These are phyloP conservation scores for Nicotiana noctiflora DNA, from an alignment of 257 asterid genomes.

Conservation along the genomic window DNA sequence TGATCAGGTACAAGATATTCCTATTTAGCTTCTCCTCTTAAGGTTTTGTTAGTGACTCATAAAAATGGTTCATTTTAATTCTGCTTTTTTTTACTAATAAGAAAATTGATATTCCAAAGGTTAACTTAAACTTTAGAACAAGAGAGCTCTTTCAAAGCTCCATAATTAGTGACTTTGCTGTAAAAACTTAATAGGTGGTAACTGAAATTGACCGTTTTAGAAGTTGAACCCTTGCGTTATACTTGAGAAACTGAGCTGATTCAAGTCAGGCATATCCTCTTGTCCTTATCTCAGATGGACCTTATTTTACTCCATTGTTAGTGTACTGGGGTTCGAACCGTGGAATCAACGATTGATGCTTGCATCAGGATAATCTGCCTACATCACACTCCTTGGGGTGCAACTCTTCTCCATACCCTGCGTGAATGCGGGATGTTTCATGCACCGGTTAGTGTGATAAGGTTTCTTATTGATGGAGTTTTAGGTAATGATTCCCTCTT, in stretches of 20 bases:
- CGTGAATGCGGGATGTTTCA: too few relatives aligned
- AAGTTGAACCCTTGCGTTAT: too few relatives aligned
- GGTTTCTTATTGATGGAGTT: background rate
- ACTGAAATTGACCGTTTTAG: background rate
- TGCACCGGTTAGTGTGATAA: background rate
- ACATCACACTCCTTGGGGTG: too few relatives aligned
- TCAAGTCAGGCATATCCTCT: background rate
- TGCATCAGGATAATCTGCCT: too few relatives aligned
- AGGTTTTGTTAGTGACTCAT: background rate
- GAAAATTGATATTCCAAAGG: background rate
- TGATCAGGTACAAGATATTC: constrained; percentile 59
- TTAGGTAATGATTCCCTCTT: background rate
- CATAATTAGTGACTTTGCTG: background rate
- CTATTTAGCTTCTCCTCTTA: background rate
- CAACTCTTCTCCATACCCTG: too few relatives aligned
- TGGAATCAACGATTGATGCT: too few relatives aligned
- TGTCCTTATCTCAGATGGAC: background rate
- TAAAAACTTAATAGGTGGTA: too few relatives aligned
- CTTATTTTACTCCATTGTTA: background rate
- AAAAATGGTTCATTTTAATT: background rate
- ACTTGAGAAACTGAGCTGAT: background rate
- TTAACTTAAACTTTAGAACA: background rate
- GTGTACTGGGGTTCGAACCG: background rate
- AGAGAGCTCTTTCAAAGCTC: background rate
- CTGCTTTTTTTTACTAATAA: background rate